These are phyloP conservation scores for Cyclospora cayetanensis DNA, from an alignment of 169 alveolate species.

Conservation along the genomic window DNA sequence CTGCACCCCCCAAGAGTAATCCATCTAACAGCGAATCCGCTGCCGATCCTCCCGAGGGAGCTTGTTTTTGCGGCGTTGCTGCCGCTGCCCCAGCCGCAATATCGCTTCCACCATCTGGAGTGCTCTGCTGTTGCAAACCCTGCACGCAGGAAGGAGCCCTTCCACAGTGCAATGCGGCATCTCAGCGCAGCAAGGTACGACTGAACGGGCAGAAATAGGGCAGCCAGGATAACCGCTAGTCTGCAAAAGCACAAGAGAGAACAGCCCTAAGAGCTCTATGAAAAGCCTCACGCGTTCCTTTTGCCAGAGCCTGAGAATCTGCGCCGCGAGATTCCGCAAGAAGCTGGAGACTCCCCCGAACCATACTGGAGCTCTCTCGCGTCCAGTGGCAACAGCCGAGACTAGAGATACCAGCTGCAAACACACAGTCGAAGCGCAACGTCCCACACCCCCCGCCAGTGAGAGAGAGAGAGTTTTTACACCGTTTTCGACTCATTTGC, in stretches of 20 bases:
- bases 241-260: background rate
- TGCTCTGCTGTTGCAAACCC: background rate
- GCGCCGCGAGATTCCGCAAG: background rate
- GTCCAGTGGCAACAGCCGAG: slow-evolving; percentile 18
- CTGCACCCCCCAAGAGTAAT: background rate
- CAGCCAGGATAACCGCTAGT: background rate
- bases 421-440: too few relatives aligned
- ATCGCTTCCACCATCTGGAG: background rate
- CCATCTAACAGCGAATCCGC: slow-evolving; percentile 1
- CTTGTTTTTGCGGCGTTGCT: background rate
- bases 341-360: background rate
- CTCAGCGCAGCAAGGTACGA: too few relatives aligned
- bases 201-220: too few relatives aligned
- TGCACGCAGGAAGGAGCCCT: background rate
- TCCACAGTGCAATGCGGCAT: too few relatives aligned
- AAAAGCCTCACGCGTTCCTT: background rate
- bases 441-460: too few relatives aligned
- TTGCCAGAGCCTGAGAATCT: background rate
- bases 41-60: too few relatives aligned
- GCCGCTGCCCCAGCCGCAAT: background rate
- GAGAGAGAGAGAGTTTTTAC: too few relatives aligned
- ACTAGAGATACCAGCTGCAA: background rate
- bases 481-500: too few relatives aligned
- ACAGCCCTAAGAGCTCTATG: background rate
- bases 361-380: background rate